Base-by-base conservation (phyloP, 129 eudicot genomes). In the Flaveria bidentis region DNA sequence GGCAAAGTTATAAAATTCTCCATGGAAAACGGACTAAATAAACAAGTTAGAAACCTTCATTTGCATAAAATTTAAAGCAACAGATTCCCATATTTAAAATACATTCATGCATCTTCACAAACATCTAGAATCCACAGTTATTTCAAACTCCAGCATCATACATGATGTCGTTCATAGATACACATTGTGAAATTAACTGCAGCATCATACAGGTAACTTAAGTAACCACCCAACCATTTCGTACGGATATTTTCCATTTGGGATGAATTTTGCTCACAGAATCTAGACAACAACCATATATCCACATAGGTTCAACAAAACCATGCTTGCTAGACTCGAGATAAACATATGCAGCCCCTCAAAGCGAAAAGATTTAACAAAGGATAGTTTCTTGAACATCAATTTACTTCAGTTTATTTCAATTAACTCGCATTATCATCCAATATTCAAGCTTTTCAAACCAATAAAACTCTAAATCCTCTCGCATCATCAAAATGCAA, bases 401-500 rank as follows among this genome's bases (percentile, higher is more conserved):
- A 28, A 0, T n/a, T 46, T 10, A 55, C 22, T 33, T 41, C 33
- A 11, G 9, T 66, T 51, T 42, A 22, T 44, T n/a, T 42, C 63
- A 46, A 18, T 9, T 26, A 57, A 2, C 13, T 49, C 17, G 22
- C 42, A 36, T 51, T 41, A 51, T 67, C 55, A 30, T 2, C 10
- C 45, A 63, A 30, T 30, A 22, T 18, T 62, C 11, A 49, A 53
- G 16, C 13, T 78, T 51, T 51, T 71, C 72, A 22, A 65, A 17
- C 2, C 46, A 61, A 16, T 20, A 78, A 51, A 61, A 26, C 5
- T 64, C 28, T 28, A 78, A 47, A 78, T 61, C 51, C 5, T 60
- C 53, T 45, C 3, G 17, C 13, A 45, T 33, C 76, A 28, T 78
- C 64, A n/a, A 70, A 64, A 79, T 71, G 82, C 78, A 79, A 20